Conservation (phyloP, 75 land plant genomes). For the Cunninghamia lanceolata region DNA sequence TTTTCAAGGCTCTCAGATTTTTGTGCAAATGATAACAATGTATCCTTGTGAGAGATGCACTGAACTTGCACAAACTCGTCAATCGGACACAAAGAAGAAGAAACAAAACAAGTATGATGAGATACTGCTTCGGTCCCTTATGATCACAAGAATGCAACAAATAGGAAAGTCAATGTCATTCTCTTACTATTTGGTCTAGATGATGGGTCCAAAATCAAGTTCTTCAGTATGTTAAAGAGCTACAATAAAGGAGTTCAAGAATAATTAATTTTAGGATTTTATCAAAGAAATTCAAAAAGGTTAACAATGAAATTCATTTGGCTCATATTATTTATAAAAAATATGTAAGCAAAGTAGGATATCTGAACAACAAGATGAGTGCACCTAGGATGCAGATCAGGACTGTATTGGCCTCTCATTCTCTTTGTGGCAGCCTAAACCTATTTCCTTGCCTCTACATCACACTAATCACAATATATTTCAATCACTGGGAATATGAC, state of each 20-base stretch:
- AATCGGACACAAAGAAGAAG: background rate
- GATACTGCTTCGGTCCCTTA: background rate
- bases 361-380: conserved; percentile 98
- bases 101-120: background rate
- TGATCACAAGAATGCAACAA: background rate
- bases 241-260: conserved; percentile 12
- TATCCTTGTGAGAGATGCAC: conserved; percentile 78
- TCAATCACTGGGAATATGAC: background rate
- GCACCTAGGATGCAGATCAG: conserved; percentile 84
- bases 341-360: conserved; percentile 52
- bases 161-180: no score
- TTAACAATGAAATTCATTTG: background rate
- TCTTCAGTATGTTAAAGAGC: conserved; percentile 64
- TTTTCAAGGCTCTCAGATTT: conserved; percentile 94
- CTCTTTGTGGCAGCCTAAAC: conserved; percentile 86
- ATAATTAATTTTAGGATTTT: background rate
- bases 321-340: background rate
- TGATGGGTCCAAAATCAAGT: conserved; percentile 90
- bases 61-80: conserved; percentile 52
- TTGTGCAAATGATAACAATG: conserved; percentile 58
- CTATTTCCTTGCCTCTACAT: conserved; percentile 83
- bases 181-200: conserved; percentile 92
- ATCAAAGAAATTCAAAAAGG: background rate
- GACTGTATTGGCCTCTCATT: conserved; percentile 91
- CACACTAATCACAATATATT: background rate